phyloP scores from a whole-genome alignment of 192 early-diverging fungal species.

The Podila verticillata region DNA sequence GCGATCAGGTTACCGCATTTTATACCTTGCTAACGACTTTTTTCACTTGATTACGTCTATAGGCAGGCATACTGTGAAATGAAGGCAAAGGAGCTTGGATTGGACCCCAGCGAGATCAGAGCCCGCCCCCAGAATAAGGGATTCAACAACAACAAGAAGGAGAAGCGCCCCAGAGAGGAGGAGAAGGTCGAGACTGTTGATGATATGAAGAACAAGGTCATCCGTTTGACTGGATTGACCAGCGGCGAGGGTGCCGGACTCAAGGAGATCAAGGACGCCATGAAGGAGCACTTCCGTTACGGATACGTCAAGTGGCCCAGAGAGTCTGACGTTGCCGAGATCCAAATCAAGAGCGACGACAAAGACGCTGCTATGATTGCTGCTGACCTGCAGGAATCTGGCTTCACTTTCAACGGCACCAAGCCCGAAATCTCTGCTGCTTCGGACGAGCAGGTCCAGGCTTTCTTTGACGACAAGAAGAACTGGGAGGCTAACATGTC shows the following conservation, averaged over 20 bases:
- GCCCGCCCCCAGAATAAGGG: constrained; percentile 24
- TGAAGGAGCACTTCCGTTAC: constrained; percentile 42
- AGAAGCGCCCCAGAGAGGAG: constrained; percentile 44
- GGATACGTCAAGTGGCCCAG: constrained; percentile 46
- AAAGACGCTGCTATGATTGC: constrained; percentile 26
- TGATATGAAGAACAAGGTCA: constrained; percentile 47
- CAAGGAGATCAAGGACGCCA: constrained; percentile 27
- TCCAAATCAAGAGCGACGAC: constrained; percentile 36
- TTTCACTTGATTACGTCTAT: neutral
- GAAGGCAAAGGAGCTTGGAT: constrained; percentile 51
- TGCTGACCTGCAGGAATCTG: constrained; percentile 15
- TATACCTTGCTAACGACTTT: neutral
- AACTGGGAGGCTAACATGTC: constrained; percentile 22
- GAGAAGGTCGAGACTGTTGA: constrained; percentile 34
- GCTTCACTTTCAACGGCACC: constrained; percentile 36
- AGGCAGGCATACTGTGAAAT: constrained; percentile 54
- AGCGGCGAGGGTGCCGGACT: constrained; percentile 20
- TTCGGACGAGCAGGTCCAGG: constrained; percentile 23
- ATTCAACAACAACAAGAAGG: constrained; percentile 24
- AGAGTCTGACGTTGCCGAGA: constrained; percentile 20
- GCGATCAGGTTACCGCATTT: neutral
- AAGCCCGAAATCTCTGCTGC: constrained; percentile 44
- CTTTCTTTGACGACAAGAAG: constrained; percentile 48
- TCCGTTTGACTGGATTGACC: constrained; percentile 29
- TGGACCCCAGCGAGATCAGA: constrained; percentile 50